Conservation (phyloP, 2,329 filamentous ascomycete species). For the Penicillium sp. region DNA sequence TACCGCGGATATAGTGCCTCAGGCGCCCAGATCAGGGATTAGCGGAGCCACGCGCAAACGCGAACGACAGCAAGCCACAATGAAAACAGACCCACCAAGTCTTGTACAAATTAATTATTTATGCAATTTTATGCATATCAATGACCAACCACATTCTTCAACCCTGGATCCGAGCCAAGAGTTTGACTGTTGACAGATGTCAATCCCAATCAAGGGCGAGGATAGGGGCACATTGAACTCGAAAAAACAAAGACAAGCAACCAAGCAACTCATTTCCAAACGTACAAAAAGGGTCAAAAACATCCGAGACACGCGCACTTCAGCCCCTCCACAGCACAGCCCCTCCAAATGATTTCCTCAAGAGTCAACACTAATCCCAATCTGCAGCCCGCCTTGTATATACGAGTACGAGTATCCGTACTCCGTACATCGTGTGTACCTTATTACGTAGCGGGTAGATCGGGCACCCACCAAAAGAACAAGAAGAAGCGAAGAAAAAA, state of each 20-base stretch:
- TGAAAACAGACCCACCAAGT: neutral
- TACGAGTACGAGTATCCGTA: too few species aligned
- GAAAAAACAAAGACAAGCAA: too few species aligned
- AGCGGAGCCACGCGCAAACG: neutral
- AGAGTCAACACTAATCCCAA: conserved; percentile 4
- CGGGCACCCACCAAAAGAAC: neutral
- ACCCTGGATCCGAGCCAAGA: neutral
- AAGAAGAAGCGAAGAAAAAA: conserved; percentile 7
- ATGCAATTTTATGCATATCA: neutral
- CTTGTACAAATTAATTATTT: too few species aligned
- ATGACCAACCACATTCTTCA: neutral
- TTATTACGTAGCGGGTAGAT: neutral
- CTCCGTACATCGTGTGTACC: neutral
- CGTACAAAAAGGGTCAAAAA: neutral
- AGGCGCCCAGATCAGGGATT: too few species aligned
- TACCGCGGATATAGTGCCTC: too few species aligned
- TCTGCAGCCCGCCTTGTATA: neutral
- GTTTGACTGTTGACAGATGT: too few species aligned
- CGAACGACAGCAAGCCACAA: neutral
- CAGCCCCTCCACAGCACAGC: neutral
- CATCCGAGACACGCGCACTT: neutral
- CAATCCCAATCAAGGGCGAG: neutral
- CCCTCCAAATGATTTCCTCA: conserved; percentile 3
- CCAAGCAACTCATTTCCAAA: too few species aligned
- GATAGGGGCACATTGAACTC: too few species aligned